Percentiles rank a stretch among this genome's conserved stretches.
phyloP scores from a whole-genome alignment of 164 flowering plant species.

The Taxillus chinensis region DNA sequence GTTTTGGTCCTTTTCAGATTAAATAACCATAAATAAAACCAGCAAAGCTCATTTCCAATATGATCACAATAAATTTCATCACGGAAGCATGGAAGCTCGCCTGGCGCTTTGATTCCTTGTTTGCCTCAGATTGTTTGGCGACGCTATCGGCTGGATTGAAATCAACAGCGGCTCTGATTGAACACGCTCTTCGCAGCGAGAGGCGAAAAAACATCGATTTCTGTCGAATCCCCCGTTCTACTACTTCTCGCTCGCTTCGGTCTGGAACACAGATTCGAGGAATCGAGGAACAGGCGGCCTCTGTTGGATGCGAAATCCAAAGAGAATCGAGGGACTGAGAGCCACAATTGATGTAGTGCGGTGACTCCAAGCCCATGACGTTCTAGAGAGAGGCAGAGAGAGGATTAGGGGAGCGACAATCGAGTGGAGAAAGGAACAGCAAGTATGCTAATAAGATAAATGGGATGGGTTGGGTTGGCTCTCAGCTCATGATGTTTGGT shows the following conservation, averaged over 20 bases:
- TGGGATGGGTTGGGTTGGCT: constrained; percentile 1
- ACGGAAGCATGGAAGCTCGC: constrained; percentile 13
- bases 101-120: constrained; percentile 16
- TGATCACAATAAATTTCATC: neutral
- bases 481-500: too few species aligned
- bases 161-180: constrained; percentile 45
- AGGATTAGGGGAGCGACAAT: constrained; percentile 8
- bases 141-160: constrained; percentile 16
- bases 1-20: neutral
- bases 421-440: constrained; percentile 11
- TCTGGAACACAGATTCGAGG: constrained; percentile 27
- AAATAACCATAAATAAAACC: neutral
- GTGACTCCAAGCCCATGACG: constrained; percentile 12
- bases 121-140: constrained; percentile 8
- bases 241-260: constrained; percentile 27
- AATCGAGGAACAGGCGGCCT: constrained; percentile 35
- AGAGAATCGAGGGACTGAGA: constrained; percentile 5
- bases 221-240: constrained; percentile 19
- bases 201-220: constrained; percentile 6
- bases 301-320: constrained; percentile 16
- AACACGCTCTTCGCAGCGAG: constrained; percentile 3
- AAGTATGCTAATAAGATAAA: constrained; percentile 14
- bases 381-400: constrained; percentile 5
- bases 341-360: constrained; percentile 21
- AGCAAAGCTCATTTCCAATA: too few species aligned